Conservation (phyloP, 495 filamentous ascomycete species). For the Friedmanniomyces endolithicus region DNA sequence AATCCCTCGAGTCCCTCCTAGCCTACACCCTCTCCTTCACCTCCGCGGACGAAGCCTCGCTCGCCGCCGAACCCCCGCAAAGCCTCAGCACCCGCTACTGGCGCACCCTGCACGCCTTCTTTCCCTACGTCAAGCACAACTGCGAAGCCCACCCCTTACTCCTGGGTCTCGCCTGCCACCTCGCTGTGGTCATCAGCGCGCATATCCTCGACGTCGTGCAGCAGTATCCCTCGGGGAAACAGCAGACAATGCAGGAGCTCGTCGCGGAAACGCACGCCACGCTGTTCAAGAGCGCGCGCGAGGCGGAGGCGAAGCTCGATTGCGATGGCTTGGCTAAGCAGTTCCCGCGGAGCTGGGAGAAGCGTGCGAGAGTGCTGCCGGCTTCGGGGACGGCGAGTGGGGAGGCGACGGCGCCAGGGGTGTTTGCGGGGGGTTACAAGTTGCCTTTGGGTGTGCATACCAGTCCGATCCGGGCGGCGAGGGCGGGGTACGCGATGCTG, state of each 20-base stretch:
- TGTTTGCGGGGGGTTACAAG: conserved; percentile 9
- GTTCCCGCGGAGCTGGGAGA: conserved; percentile 13
- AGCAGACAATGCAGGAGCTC: background rate
- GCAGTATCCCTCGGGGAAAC: background rate
- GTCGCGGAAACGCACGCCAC: conserved; percentile 23
- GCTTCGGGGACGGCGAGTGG: background rate
- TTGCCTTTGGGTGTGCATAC: conserved; percentile 14
- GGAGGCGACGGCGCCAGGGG: background rate
- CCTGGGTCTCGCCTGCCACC: conserved; percentile 1
- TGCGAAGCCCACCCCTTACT: conserved; percentile 10
- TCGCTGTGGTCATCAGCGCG: conserved; percentile 11
- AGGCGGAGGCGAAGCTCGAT: conserved; percentile 22
- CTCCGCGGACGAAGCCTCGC: conserved; percentile 10
- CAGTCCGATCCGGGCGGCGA: conserved; percentile 9
- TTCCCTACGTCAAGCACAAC: conserved; percentile 11
- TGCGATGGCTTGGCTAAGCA: conserved; percentile 11
- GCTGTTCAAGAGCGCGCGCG: conserved; percentile 13
- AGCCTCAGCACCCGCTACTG: background rate
- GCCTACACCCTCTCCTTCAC: conserved; percentile 20
- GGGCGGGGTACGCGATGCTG: conserved; percentile 13
- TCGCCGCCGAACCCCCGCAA: conserved; percentile 10
- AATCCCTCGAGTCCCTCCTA: conserved; percentile 15
- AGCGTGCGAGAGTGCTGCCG: conserved; percentile 1
- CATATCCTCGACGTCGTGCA: conserved; percentile 4
- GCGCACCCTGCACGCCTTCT: conserved; percentile 12